Evolutionary conservation across 164 flowering plant genomes (phyloP).

Genomic region (Tinospora cordifolia): DNA sequence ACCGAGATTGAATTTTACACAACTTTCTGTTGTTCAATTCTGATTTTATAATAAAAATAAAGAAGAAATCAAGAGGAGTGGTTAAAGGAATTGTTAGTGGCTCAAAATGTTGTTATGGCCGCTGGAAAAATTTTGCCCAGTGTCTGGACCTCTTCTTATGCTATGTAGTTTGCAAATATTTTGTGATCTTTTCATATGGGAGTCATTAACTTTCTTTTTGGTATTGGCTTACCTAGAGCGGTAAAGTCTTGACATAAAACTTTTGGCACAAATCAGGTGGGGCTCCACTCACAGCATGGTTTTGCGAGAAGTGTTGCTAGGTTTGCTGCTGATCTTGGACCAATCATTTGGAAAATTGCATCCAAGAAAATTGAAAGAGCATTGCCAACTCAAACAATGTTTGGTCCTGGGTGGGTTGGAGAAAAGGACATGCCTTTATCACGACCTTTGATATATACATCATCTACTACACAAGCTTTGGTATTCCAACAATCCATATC

Average conservation of each 20-base stretch:
- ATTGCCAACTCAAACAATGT: slow-evolving; percentile 50
- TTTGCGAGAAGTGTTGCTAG: slow-evolving; percentile 81
- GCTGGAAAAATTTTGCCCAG: no score
- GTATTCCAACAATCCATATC: slow-evolving; percentile 9
- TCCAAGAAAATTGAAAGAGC: slow-evolving; percentile 50
- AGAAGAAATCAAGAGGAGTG: background rate
- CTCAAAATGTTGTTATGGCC: background rate
- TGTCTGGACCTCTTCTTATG: background rate
- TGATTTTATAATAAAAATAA: background rate
- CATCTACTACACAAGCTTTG: background rate
- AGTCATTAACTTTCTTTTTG: background rate
- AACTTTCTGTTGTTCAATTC: background rate
- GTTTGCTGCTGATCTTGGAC: slow-evolving; percentile 81
- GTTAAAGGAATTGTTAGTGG: background rate
- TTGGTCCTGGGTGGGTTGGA: slow-evolving; percentile 65
- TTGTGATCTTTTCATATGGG: background rate
- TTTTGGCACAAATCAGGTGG: slow-evolving; percentile 46
- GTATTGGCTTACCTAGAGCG: background rate
- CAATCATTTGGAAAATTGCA: slow-evolving; percentile 67
- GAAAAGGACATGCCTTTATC: slow-evolving; percentile 28
- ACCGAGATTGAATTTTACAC: background rate
- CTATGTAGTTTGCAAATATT: background rate
- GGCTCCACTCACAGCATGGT: slow-evolving; percentile 49
- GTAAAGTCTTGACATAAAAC: background rate
- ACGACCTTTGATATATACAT: background rate